Conservation (phyloP, 352 stramenopile genomes). For the Phytophthora boehmeriae region DNA sequence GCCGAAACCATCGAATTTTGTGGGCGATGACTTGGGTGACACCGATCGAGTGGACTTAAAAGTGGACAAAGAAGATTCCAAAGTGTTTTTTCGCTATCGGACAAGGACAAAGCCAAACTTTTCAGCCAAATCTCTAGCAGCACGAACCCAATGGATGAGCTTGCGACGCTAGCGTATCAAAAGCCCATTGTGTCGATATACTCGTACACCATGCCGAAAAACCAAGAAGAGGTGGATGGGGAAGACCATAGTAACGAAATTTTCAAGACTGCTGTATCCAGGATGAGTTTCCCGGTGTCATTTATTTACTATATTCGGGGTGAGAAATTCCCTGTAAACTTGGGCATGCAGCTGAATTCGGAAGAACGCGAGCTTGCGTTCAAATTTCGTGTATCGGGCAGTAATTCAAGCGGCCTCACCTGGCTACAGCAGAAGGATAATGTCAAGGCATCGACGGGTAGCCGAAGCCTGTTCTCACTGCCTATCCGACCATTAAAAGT, state of each 20-base stretch:
- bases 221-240: slow-evolving; percentile 7
- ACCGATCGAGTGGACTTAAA: slow-evolving; percentile 65
- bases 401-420: slow-evolving; percentile 44
- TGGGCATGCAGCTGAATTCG: slow-evolving; percentile 40
- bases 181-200: slow-evolving; percentile 69
- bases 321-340: slow-evolving; percentile 73
- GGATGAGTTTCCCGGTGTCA: slow-evolving; percentile 74
- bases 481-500: slow-evolving; percentile 48
- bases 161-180: slow-evolving; percentile 62
- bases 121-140: slow-evolving; percentile 55
- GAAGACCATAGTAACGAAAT: slow-evolving; percentile 27
- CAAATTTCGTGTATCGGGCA: slow-evolving; percentile 57
- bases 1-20: slow-evolving; percentile 33
- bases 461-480: slow-evolving; percentile 69
- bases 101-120: slow-evolving; percentile 50
- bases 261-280: slow-evolving; percentile 30
- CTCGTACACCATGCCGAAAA: slow-evolving; percentile 33
- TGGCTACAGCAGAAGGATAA: slow-evolving; percentile 71
- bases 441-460: slow-evolving; percentile 63
- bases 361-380: slow-evolving; percentile 41
- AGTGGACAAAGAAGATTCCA: slow-evolving; percentile 48
- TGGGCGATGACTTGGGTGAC: slow-evolving; percentile 51
- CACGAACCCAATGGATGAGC: slow-evolving; percentile 44
- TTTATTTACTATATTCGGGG: slow-evolving; percentile 82
- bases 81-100: slow-evolving; percentile 47